These are phyloP conservation scores for Mycena sp. DNA, from an alignment of 1,284 basidiomycete species.

Conservation along the genomic window DNA sequence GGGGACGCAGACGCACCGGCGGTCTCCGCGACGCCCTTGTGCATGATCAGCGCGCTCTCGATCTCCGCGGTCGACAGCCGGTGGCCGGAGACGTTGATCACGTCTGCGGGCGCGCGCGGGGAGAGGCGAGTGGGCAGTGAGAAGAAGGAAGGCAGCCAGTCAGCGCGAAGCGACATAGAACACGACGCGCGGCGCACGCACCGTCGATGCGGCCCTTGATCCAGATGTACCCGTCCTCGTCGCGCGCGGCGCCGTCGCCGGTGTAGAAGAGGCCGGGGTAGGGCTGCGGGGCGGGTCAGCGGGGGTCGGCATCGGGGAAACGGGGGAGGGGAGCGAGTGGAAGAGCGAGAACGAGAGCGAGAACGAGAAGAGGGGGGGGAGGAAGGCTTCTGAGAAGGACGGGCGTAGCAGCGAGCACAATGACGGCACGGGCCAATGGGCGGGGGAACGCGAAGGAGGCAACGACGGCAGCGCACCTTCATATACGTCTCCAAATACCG, in stretches of 20 bases:
- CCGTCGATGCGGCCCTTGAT: conserved; percentile 98
- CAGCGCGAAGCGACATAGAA: conserved; percentile 6
- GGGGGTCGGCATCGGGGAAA: too few species aligned
- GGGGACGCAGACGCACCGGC: conserved; percentile 58
- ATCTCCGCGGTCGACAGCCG: conserved; percentile 98
- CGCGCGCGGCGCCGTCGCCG: conserved; percentile 94
- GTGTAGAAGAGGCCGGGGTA: conserved; percentile 94
- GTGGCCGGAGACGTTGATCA: conserved; percentile 96
- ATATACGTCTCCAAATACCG: conserved; percentile 96
- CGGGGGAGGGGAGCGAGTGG: too few species aligned
- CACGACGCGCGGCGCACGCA: too few species aligned
- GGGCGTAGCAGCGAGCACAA: too few species aligned
- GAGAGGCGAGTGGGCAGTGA: not conserved
- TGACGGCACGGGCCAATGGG: too few species aligned
- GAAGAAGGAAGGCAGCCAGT: not conserved
- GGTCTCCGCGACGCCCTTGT: conserved; percentile 96
- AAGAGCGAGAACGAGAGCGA: too few species aligned
- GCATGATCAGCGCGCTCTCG: conserved; percentile 94
- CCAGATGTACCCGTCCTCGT: conserved; percentile 97
- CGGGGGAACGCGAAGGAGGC: too few species aligned
- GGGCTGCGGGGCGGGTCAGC: too few species aligned
- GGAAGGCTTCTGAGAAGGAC: too few species aligned
- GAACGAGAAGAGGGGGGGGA: too few species aligned
- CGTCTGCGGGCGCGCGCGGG: conserved; percentile 56
- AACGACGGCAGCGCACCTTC: too few species aligned